A percentile compares a stretch with the other conserved stretches of the same genome.
These are phyloP conservation scores for Arthrobotrys conoides DNA, from an alignment of 2,329 filamentous ascomycete genomes.

Conservation along the genomic window DNA sequence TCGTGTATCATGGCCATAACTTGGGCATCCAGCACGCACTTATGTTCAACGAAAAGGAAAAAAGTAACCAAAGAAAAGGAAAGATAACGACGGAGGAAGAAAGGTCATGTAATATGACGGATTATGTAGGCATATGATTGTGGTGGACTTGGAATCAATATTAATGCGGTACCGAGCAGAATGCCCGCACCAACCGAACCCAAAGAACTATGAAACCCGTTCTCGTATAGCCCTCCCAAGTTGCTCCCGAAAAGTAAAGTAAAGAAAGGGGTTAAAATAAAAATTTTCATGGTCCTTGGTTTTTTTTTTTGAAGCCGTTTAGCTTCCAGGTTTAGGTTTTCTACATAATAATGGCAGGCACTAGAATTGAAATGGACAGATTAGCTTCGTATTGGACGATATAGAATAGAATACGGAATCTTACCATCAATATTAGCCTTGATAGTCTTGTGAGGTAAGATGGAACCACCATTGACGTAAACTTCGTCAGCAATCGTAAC, in stretches of 20 bases:
- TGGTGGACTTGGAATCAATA: background rate
- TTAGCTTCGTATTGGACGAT: constrained; percentile 5
- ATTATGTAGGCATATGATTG: constrained; percentile 13
- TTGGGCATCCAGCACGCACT: constrained; percentile 4
- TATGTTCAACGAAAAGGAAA: constrained; percentile 1
- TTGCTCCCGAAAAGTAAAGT: background rate
- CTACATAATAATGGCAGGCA: constrained; percentile 70
- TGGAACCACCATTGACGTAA: constrained; percentile 96
- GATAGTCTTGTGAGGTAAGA: constrained; percentile 98
- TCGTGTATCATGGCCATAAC: background rate
- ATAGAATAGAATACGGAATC: constrained; percentile 61
- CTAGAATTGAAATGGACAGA: constrained; percentile 63
- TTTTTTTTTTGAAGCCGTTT: background rate
- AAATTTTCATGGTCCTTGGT: background rate
- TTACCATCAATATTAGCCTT: constrained; percentile 93
- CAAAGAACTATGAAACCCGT: constrained; percentile 9
- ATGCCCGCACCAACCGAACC: constrained; percentile 11
- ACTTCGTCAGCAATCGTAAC: constrained; percentile 98
- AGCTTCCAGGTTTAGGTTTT: background rate
- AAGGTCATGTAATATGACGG: constrained; percentile 1
- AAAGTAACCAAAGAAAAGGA: background rate
- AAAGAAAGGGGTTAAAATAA: background rate
- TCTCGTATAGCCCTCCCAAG: constrained; percentile 3
- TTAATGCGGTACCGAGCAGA: background rate
- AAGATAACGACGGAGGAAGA: background rate